Percentiles rank a stretch among this genome's conserved stretches.
Evolutionary conservation across 257 asterid genomes (phyloP).

Genomic region (Orobanche coerulescens): DNA sequence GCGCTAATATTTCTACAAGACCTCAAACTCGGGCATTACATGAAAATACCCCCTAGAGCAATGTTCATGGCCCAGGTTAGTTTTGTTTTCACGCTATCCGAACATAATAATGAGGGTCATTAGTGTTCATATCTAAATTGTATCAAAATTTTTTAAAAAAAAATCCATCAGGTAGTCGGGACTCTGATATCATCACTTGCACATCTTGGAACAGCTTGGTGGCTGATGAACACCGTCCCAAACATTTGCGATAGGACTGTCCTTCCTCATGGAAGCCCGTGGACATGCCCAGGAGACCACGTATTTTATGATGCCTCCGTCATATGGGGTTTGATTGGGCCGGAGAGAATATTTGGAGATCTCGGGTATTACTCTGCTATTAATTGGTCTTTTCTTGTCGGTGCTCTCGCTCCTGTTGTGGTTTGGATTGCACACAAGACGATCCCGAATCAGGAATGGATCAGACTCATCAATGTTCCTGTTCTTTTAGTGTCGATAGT

Average conservation of each 20-base stretch:
- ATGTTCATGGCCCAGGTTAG: slow-evolving; percentile 97
- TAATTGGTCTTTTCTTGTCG: slow-evolving; percentile 64
- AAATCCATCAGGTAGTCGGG: slow-evolving; percentile 68
- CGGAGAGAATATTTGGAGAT: slow-evolving; percentile 64
- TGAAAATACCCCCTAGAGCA: slow-evolving; percentile 90
- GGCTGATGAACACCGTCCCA: slow-evolving; percentile 83
- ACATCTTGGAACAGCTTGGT: slow-evolving; percentile 89
- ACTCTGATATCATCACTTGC: slow-evolving; percentile 64
- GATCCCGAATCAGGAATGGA: slow-evolving; percentile 57
- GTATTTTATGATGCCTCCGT: slow-evolving; percentile 85
- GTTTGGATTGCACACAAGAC: slow-evolving; percentile 61
- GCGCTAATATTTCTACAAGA: slow-evolving; percentile 80
- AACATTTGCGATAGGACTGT: slow-evolving; percentile 58
- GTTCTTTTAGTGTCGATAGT: slow-evolving; percentile 61
- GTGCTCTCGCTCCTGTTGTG: slow-evolving; percentile 63
- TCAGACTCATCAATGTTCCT: slow-evolving; percentile 46
- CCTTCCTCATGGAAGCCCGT: slow-evolving; percentile 71
- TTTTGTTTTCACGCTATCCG: not conserved
- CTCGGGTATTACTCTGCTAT: slow-evolving; percentile 67
- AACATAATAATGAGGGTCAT: not conserved
- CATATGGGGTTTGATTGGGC: slow-evolving; percentile 83
- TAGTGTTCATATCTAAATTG: not conserved
- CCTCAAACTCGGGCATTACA: slow-evolving; percentile 92
- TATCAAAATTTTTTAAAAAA: no score
- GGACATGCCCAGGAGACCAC: slow-evolving; percentile 90